phyloP scores from a whole-genome alignment of 179 eudicot species.

The Patellifolia procumbens region DNA sequence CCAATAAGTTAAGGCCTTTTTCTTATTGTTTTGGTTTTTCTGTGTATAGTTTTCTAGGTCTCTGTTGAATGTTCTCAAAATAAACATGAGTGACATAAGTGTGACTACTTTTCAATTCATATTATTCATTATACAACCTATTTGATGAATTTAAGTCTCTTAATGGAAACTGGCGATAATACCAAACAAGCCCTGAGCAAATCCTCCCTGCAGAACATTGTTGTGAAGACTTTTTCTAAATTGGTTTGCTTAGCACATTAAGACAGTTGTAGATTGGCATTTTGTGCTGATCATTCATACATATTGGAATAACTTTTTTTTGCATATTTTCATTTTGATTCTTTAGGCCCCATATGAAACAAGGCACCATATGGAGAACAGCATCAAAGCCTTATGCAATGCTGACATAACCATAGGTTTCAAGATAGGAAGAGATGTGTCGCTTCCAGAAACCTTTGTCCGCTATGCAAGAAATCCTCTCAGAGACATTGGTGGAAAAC shows the following conservation, averaged over 20 bases:
- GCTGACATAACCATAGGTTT: slow-evolving; percentile 67
- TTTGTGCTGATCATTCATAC: background rate
- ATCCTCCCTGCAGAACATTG: background rate
- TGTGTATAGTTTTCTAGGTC: too few relatives aligned
- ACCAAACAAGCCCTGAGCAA: background rate
- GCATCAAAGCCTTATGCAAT: slow-evolving; percentile 78
- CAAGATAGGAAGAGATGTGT: slow-evolving; percentile 70
- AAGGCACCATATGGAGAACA: slow-evolving; percentile 63
- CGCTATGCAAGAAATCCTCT: slow-evolving; percentile 64
- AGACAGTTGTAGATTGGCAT: background rate
- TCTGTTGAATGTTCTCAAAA: too few relatives aligned
- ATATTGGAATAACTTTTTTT: background rate
- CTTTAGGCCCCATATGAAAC: slow-evolving; percentile 74
- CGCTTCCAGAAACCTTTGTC: slow-evolving; percentile 76
- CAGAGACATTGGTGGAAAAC: slow-evolving; percentile 66
- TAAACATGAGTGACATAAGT: too few relatives aligned
- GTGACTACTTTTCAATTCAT: too few relatives aligned
- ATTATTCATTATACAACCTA: too few relatives aligned
- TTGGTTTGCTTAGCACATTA: background rate
- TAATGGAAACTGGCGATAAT: too few relatives aligned
- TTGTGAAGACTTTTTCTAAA: background rate
- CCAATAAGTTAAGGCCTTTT: background rate
- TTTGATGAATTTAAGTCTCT: too few relatives aligned
- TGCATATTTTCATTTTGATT: slow-evolving; percentile 15
- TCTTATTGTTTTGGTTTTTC: too few relatives aligned